Conservation (phyloP, 228 moss, liverwort and hornwort species). For the Sphagnum fallax region DNA sequence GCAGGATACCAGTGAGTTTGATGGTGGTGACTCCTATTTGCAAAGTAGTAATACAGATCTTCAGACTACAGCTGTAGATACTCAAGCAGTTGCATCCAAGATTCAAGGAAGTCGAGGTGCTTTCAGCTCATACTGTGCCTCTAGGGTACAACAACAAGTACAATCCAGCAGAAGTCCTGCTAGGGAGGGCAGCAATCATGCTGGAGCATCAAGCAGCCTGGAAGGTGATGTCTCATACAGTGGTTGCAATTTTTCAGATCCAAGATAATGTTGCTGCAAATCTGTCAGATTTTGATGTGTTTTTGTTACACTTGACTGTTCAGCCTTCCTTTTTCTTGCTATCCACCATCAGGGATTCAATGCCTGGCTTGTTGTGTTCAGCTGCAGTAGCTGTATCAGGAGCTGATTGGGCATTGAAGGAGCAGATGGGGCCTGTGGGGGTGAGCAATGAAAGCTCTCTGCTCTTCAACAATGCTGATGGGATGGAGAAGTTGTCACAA, state of each 20-base stretch:
- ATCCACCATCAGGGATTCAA: constrained; percentile 5
- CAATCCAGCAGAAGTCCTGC: constrained; percentile 28
- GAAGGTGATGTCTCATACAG: neutral
- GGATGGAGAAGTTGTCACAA: no score
- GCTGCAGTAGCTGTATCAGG: no score
- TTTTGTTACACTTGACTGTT: constrained; percentile 17
- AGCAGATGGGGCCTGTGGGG: no score
- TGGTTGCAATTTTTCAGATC: no score
- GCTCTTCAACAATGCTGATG: no score
- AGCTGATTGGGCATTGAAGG: no score
- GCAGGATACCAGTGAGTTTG: no score
- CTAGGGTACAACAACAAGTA: constrained; percentile 21
- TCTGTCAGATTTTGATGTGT: constrained; percentile 8
- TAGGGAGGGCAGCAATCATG: neutral
- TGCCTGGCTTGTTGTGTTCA: neutral
- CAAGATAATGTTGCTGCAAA: constrained; percentile 12
- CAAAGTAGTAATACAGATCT: neutral
- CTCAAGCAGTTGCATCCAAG: constrained; percentile 27
- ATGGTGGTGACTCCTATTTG: no score
- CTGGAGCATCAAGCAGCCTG: neutral
- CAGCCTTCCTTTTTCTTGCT: neutral
- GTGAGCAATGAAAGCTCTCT: no score
- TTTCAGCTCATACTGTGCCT: constrained; percentile 27
- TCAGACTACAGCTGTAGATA: constrained; percentile 12
- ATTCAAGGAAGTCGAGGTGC: constrained; percentile 32